Conservation (phyloP, 768 basidiomycete species). For the Tylopilus sp. region DNA sequence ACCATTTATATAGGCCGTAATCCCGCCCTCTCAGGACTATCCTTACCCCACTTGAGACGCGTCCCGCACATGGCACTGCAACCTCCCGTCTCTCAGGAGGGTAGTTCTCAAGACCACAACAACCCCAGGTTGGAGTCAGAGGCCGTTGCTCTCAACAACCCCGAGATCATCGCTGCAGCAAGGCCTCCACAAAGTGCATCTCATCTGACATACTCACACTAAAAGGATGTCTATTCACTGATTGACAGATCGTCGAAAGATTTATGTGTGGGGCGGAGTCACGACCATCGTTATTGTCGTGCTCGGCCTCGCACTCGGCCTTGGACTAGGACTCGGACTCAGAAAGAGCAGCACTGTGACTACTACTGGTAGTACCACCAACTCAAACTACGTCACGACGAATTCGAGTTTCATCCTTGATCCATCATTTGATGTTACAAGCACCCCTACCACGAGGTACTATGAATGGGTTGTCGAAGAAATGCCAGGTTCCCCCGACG, state of each 20-base stretch:
- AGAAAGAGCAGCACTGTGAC: no score
- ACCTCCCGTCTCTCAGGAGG: not conserved
- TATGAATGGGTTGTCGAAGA: slow-evolving; percentile 41
- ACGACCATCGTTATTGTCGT: slow-evolving; percentile 10
- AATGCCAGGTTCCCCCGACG: slow-evolving; percentile 40
- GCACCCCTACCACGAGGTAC: slow-evolving; percentile 36
- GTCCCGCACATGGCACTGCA: slow-evolving; percentile 8
- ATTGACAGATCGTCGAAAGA: slow-evolving; percentile 20
- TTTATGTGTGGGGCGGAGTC: slow-evolving; percentile 14
- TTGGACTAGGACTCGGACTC: slow-evolving; percentile 28
- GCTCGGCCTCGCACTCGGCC: slow-evolving; percentile 25
- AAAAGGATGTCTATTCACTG: not conserved
- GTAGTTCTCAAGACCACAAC: slow-evolving; percentile 3
- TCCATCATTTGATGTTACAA: slow-evolving; percentile 23
- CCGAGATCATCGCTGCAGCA: not conserved
- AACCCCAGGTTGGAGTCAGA: slow-evolving; percentile 4
- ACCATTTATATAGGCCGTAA: no score
- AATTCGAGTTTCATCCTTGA: slow-evolving; percentile 31
- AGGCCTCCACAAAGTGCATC: slow-evolving; percentile 5
- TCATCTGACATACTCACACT: not conserved
- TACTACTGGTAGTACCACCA: no score
- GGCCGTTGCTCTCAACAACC: not conserved
- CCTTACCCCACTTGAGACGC: not conserved
- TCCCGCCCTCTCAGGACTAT: not conserved
- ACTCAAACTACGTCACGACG: slow-evolving; percentile 14